These are phyloP conservation scores for Nelumbo lutea DNA, from an alignment of 164 flowering plant genomes.

Conservation along the genomic window DNA sequence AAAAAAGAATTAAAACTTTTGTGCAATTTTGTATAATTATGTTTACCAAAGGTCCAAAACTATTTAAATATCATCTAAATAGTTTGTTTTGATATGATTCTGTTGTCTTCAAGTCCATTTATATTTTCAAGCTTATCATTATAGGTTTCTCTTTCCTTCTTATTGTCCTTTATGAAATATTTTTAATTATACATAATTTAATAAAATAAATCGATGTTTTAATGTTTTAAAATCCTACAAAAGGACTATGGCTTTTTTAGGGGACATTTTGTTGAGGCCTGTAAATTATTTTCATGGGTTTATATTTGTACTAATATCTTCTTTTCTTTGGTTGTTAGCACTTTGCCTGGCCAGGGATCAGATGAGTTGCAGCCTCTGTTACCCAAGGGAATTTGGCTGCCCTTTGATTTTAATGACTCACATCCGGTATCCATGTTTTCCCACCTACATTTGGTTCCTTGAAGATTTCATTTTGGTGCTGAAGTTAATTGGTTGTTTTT, in stretches of 20 bases:
- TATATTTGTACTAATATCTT: constrained; percentile 2
- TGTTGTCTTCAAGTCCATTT: too few relatives aligned
- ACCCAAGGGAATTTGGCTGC: constrained; percentile 80
- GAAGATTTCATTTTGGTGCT: constrained; percentile 1
- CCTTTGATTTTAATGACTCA: constrained; percentile 80
- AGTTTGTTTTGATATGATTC: too few relatives aligned
- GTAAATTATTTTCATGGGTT: neutral
- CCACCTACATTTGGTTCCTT: neutral
- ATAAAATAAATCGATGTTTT: too few relatives aligned
- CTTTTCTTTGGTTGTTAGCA: constrained; percentile 37
- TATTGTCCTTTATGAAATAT: too few relatives aligned
- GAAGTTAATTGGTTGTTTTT: neutral
- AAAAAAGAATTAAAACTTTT: too few relatives aligned
- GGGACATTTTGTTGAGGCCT: neutral
- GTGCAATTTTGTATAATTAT: too few relatives aligned
- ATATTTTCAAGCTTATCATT: too few relatives aligned
- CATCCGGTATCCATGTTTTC: constrained; percentile 70
- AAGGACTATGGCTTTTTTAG: neutral
- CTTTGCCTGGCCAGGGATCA: constrained; percentile 37
- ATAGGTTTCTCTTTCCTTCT: too few relatives aligned
- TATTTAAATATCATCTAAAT: too few relatives aligned
- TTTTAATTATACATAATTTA: too few relatives aligned
- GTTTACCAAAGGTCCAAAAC: too few relatives aligned
- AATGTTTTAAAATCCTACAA: too few relatives aligned
- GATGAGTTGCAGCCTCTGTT: constrained; percentile 35